Base-by-base conservation (phyloP, 352 stramenopile genomes). In the Chrysophaeum taylorii region DNA sequence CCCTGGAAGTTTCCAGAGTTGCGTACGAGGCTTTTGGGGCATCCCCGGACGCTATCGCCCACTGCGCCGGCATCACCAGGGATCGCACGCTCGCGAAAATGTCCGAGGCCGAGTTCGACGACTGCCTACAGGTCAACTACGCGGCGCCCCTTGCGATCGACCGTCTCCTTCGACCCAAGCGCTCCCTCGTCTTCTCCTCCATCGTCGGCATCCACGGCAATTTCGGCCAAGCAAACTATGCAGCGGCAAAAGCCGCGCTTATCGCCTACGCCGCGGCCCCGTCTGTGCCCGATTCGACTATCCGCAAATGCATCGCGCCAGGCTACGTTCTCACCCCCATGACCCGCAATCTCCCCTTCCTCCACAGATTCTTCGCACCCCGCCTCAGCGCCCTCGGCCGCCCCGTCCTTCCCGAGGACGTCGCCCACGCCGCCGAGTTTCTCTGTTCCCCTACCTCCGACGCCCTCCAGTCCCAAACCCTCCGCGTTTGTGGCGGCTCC, bases 51-150 rank as follows among this genome's bases (percentile, higher is more conserved):
- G 42, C 66, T 25, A 21, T 76, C 4, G 60, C 75, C 12, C 71
- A 76, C 41, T 33, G 41, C 41, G 71, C 71, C 2, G 71, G 71
- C 18, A 35, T 74, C 2, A 75, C 68, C 29, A 12, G 27, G 64
- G 71, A 76, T 68, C 38, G 64, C 27, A 75, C 71, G 4, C 61
- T 76, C 39, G 43, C 39, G 45, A 52, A 43, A 27, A 76, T 76
- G 71, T 27, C 5, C 35, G 35, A 54, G 12, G 42, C 48, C 15
- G 61, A 45, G 25, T 68, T n/a, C 36, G 21, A 54, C n/a, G 33
- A 5, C 5, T 61, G 16, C 23, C 39, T 76, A 4, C 41, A 25
- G 15, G 39, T 75, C 21, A 76, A 76, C 60, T 25, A 64, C 4
- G 21, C 33, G 21, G 45, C 38, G 25, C 57, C 71, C 39, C 23